These are phyloP conservation scores for Mastigamoeba balamuthi DNA, from an alignment of 78 protist genomes.

Conservation along the genomic window DNA sequence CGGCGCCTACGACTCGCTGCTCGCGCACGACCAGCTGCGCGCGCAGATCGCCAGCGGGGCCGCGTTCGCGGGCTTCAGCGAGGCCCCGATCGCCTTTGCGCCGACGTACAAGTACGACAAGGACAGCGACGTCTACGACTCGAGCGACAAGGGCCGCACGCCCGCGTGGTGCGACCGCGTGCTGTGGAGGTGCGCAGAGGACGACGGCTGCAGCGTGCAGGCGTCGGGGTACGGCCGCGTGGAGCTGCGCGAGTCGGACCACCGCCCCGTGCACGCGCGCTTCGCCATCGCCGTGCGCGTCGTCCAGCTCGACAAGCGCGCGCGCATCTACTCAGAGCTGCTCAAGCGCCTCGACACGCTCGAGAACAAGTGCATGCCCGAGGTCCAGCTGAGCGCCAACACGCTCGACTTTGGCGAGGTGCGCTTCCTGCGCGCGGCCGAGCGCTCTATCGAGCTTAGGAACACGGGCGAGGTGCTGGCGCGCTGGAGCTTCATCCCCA, in stretches of 20 bases:
- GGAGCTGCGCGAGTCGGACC: conserved; percentile 56
- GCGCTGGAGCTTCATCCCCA: conserved; percentile 60
- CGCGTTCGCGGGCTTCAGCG: conserved; percentile 68
- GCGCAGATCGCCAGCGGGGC: conserved; percentile 11
- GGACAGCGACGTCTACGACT: conserved; percentile 7
- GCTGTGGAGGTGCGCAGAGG: conserved; percentile 31
- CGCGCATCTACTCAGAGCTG: conserved; percentile 14
- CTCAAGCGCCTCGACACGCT: conserved; percentile 36
- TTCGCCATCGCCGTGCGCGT: no score
- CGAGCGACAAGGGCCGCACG: conserved; percentile 59
- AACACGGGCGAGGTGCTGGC: conserved; percentile 68
- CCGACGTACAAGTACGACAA: conserved; percentile 81
- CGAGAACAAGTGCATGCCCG: conserved; percentile 65
- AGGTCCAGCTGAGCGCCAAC: conserved; percentile 19
- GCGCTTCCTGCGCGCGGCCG: conserved; percentile 6
- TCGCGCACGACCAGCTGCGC: conserved; percentile 21
- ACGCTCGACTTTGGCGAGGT: conserved; percentile 45
- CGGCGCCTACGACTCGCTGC: no score
- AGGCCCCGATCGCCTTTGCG: conserved; percentile 66
- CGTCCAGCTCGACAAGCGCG: no score
- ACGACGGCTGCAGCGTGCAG: conserved; percentile 7
- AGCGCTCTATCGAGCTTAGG: conserved; percentile 3
- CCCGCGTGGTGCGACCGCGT: conserved; percentile 79
- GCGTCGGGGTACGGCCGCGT: background rate
- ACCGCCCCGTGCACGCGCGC: conserved; percentile 65